These are phyloP conservation scores for Prosopis cineraria DNA, from an alignment of 306 rosid genomes.

Conservation along the genomic window DNA sequence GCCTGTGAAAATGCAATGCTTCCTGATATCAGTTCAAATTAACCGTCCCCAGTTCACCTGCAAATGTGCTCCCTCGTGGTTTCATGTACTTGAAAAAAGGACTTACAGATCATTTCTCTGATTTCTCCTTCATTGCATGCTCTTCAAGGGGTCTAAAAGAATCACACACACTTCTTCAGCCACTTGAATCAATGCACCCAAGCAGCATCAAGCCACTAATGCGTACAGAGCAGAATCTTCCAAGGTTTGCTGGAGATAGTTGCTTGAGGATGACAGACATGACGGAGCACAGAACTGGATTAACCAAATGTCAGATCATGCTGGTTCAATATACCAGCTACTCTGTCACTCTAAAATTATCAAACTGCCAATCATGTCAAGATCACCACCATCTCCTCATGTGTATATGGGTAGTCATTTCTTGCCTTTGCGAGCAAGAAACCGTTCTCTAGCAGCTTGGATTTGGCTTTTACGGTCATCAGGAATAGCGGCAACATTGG, in stretches of 20 bases:
- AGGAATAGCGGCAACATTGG: conserved; percentile 32
- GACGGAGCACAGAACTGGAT: conserved; percentile 28
- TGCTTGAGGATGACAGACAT: conserved; percentile 29
- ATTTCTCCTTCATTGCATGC: not conserved
- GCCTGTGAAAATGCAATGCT: not conserved
- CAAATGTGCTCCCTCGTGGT: not conserved
- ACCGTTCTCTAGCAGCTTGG: conserved; percentile 88
- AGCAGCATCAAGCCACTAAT: not conserved
- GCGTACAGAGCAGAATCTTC: not conserved
- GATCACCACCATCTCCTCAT: conserved; percentile 26
- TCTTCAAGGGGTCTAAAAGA: not conserved
- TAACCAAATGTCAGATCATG: not conserved
- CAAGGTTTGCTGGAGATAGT: not conserved
- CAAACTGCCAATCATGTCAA: conserved; percentile 6
- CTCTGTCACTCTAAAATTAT: conserved; percentile 21
- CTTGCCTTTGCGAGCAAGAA: conserved; percentile 75
- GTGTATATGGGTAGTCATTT: conserved; percentile 47
- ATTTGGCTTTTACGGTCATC: conserved; percentile 67
- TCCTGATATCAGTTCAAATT: not conserved
- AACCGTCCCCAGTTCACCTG: not conserved
- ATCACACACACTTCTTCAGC: not conserved
- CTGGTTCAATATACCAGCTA: conserved; percentile 2
- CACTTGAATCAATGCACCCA: not conserved
- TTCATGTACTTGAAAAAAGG: not conserved
- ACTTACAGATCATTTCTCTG: not conserved